A percentile compares a stretch with the other conserved stretches of the same genome.
Conservation (phyloP, 441 rosid species). For the Francoa sonchifolia region DNA sequence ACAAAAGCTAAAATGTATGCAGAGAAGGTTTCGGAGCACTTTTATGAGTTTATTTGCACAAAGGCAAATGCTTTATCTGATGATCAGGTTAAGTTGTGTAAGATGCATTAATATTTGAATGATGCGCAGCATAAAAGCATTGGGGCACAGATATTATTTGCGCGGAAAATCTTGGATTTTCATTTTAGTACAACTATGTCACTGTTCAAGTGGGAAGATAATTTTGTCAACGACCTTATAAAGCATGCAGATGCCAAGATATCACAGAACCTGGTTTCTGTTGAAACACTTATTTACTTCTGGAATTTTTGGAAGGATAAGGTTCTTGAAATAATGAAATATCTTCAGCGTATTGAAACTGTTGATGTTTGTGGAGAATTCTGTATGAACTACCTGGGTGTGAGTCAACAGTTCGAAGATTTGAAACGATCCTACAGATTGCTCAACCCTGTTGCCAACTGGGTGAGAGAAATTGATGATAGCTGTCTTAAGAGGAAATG, state of each 20-base stretch:
- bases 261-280: background rate
- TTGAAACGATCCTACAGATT: background rate
- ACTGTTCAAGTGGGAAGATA: slow-evolving; percentile 3
- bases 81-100: background rate
- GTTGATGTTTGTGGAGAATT: background rate
- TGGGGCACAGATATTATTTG: slow-evolving; percentile 6
- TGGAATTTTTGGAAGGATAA: slow-evolving; percentile 9
- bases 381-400: slow-evolving; percentile 8
- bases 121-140: slow-evolving; percentile 6
- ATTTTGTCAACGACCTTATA: background rate
- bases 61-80: background rate
- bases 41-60: slow-evolving; percentile 1
- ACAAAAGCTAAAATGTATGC: background rate
- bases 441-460: slow-evolving; percentile 3
- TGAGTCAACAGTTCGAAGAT: background rate
- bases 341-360: background rate
- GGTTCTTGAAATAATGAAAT: background rate
- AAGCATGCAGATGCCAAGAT: background rate
- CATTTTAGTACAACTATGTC: background rate
- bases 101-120: background rate
- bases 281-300: slow-evolving; percentile 1
- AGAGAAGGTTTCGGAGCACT: background rate
- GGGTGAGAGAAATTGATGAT: slow-evolving; percentile 1
- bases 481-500: background rate
- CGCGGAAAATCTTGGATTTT: slow-evolving; percentile 3